Base-by-base conservation (phyloP, 345 rosid genomes). In the Erucastrum elatum region DNA sequence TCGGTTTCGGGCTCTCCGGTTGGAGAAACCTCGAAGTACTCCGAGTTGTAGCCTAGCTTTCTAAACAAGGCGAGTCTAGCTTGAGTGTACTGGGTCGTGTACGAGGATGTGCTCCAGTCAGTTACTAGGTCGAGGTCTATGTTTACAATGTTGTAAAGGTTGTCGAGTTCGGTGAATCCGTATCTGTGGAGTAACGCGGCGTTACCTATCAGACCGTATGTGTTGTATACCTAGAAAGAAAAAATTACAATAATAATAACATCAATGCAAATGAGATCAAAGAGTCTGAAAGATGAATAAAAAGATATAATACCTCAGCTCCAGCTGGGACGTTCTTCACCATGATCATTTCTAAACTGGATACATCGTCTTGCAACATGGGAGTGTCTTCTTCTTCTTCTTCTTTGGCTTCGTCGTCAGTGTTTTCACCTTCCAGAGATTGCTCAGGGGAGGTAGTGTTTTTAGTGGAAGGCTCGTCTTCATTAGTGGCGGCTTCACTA, bases 101-200 rank as follows among this genome's bases (percentile, higher is more conserved):
- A 92, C 39, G 84, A 55, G 27, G 90, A 85, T 49, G 83, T 69
- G 80, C 92, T 82, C 97, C 97, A 90, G 75, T 84, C 68, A 9
- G 85, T 82, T 51, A 92, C 93, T 81, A 94, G 80, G 53, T 88
- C 98, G 76, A 94, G 59, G 74, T 94, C 98, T 21, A 94, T 94
- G 75, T 92, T 94, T 65, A 94, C 89, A 27, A 94, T 91, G 77
- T 88, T 90, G 66, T 77, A 94, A 4, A 84, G 87, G 70, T 94
- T 94, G 70, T 87, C 79, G 4, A 77, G 84, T 84, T 94, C 98
- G 10, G 98, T 87, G 78, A 94, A 94, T 34, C 98, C 98, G 35
- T 94, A 94, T 69, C 97, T 90, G 72, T 94, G 96, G 58, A 94
- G 92, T 87, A 94, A 84, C 58, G 94, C 96, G 71, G 98, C 98